Base-by-base conservation (phyloP, 2,329 filamentous ascomycete species). In the Cladosporium sp. region DNA sequence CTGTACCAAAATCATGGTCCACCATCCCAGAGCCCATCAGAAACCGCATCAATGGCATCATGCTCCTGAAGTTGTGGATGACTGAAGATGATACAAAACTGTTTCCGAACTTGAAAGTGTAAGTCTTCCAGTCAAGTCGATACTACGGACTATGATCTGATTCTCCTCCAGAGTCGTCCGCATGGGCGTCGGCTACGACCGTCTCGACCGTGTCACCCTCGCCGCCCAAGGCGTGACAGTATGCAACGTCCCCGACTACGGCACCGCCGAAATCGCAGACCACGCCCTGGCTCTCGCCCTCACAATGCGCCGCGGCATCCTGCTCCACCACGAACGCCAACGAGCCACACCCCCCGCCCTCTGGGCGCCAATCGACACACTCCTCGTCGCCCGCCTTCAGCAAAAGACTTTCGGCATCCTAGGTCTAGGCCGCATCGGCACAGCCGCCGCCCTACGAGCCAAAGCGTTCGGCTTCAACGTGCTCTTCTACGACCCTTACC, bases 171-270 rank as follows among this genome's bases (percentile, higher is more conserved):
- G 73, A 21, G 71, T 76, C 34, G 72, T 75, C 10, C 71, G 74
- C 51, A 76, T 76, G 74, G 74, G 74, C 49, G 74, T 76, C 8
- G 74, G 74, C 36, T 76, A 76, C 65, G 74, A 76, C 49, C 69
- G 72, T 36, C 68, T 76, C 47, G 74, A 75, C 65, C 72, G 74
- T 15, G 60, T 66, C 6, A 71, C 74, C 12, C 57, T 74, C 21
- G 73, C 72, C 1, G 71, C 69, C 38, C 58, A 52, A 28, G 68
- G 68, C 28, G 67, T 74, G 4, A 74, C 67, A 14, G 73, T 75
- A 14, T 74, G 73, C 66, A 75, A 75, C 54, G 73, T 75, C 1
- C 52, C 71, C n/a, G 74, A 76, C 65, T 76, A 76, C 59, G 74
- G 74, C 26, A 74, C 74, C 8, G 72, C 73, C 38, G 74, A 76